These are phyloP conservation scores for Andalucia godoyi DNA, from an alignment of 78 protist species.

Conservation along the genomic window DNA sequence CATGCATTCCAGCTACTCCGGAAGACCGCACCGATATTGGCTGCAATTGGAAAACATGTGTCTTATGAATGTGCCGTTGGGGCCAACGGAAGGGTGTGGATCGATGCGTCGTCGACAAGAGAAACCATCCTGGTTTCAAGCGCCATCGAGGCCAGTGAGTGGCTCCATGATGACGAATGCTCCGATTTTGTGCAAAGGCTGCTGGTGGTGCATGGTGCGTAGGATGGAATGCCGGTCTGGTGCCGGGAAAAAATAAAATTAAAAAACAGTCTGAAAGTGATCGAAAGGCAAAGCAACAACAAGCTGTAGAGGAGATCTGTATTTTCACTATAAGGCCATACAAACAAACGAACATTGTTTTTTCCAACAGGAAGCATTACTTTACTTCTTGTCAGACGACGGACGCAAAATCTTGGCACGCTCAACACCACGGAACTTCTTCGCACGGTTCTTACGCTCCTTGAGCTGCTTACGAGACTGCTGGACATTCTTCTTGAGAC, in stretches of 20 bases:
- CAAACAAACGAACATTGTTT: too few species aligned
- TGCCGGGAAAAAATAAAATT: too few species aligned
- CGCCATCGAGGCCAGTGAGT: not conserved
- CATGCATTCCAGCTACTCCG: not conserved
- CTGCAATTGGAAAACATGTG: not conserved
- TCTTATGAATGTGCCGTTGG: slow-evolving; percentile 3
- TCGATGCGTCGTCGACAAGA: not conserved
- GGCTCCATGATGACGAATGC: not conserved
- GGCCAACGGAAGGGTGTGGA: slow-evolving; percentile 2
- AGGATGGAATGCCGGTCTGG: too few species aligned
- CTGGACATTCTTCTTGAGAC: slow-evolving; percentile 36
- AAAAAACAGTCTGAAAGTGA: too few species aligned
- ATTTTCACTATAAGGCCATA: too few species aligned
- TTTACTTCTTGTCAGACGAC: too few species aligned
- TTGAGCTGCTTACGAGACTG: slow-evolving; percentile 80
- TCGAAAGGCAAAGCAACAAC: too few species aligned
- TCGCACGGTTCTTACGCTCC: slow-evolving; percentile 88
- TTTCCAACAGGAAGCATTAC: too few species aligned
- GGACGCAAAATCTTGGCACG: slow-evolving; percentile 46
- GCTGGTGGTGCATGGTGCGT: too few species aligned
- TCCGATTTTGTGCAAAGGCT: too few species aligned
- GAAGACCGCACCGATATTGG: not conserved
- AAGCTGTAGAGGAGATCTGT: too few species aligned
- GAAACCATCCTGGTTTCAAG: not conserved
- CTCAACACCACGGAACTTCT: slow-evolving; percentile 79